Base-by-base conservation (phyloP, 2,329 filamentous ascomycete species). In the Ceratocystiopsis minuta region DNA sequence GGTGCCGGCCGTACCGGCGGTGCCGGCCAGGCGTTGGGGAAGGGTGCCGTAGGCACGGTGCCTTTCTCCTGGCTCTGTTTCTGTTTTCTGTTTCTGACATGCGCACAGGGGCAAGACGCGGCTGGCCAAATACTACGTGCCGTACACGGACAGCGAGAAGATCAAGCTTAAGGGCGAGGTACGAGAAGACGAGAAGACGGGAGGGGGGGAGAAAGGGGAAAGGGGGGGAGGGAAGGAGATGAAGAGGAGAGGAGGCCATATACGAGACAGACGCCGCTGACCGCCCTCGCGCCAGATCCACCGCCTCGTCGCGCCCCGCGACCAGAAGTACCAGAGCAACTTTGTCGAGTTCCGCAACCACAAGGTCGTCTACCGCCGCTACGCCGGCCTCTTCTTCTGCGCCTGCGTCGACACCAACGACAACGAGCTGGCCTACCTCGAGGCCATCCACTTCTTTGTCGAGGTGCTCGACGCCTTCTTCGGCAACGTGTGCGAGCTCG, bases 241-340 rank as follows among this genome's bases (percentile, higher is more conserved):
- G 24, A 28, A 28, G 6, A 10, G 9, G 24, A 10, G 24, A 28
- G 5, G 2, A 6, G 6, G 5, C 24, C 5, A 28, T 10, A 10
- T 2, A 28, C 24, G 7, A 10, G 24, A 10, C 6, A 28, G 24
- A 10, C 24, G 24, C 7, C 9, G 11, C 24, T 2, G 6, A 28
- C 24, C 24, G 9, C 24, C 11, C 24, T 9, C 24, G 7, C 24
- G 9, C 24, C 24, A 28, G 24, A 28, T 28, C 54, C 90, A 98
- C 70, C 87, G 90, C 48, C 85, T 98, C 52, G 88, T 98, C 47
- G 90, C 90, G 0, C 90, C 90, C 7, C 83, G 90, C 57, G 90
- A 98, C 63, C 90, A 98, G 59, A 98, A 98, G 60, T 94, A 98
- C 68, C 90, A 98, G 61, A 94, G 86, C 64, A 98, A 98, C 67